Base-by-base conservation (phyloP, 352 stramenopile species). In the Pythium monospermum region DNA sequence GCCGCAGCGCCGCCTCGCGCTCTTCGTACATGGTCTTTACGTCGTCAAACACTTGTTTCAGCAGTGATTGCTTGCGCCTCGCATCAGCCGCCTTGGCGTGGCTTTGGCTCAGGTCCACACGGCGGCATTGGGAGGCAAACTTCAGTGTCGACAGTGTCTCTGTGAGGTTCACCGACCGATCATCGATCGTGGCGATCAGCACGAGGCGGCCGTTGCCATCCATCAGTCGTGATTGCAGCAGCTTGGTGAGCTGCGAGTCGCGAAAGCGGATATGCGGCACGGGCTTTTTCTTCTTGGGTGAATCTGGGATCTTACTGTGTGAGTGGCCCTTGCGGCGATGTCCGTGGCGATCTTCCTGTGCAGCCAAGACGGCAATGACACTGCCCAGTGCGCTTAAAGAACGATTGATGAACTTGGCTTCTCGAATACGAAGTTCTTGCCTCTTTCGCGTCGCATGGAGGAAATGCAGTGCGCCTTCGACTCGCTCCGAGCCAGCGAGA, bases 381-480 rank as follows among this genome's bases (percentile, higher is more conserved):
- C 69, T 74, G n/a, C 78, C 78, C 15, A 90, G 42, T 2, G 78
- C 76, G 35, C 69, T 85, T 1, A 90, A 57, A 5, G 78, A 90
- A 8, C 69, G 69, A 46, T 87, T 90, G 53, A 90, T 90, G 49
- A 86, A 86, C 49, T 90, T 90, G 30, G 78, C 76, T 57, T 90
- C 78, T 21, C 76, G 73, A 35, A 90, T 81, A 3, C 78, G 76
- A 4, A 83, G 69, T 46, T 87, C 71, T 45, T 82, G 70, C 8
- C 63, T 65, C 18, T 68, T 63, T 6, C 75, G 69, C 5, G 69
- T 82, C 10, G 78, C 59, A 38, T 69, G 61, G 25, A 79, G 59
- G 27, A 83, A 83, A 53, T 83, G 66, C 10, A 82, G 57, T 0
- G 73, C 48, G 3, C 72, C 70, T 28, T 86, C 68, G 12, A 84